phyloP scores from a whole-genome alignment of 305 asterid genomes.

The Ilex paraguariensis region DNA sequence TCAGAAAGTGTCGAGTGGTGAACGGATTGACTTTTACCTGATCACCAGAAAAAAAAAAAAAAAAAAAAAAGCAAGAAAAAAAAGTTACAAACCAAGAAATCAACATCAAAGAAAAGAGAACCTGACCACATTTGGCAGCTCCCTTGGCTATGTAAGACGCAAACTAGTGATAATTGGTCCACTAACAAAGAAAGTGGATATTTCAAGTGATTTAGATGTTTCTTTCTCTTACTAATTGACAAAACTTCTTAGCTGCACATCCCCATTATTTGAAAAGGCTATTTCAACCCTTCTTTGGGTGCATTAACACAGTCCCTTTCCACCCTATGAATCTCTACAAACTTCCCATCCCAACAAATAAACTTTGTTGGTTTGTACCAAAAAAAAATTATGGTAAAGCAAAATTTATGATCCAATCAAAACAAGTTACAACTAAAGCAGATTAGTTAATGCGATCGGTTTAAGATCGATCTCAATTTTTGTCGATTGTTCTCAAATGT shows the following conservation, averaged over 20 bases:
- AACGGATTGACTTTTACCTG: no score
- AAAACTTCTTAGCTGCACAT: conserved; percentile 10
- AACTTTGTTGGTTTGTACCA: conserved; percentile 27
- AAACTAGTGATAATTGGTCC: conserved; percentile 21
- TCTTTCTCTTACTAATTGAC: conserved; percentile 18
- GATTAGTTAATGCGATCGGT: no score
- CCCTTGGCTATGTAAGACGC: conserved; percentile 6
- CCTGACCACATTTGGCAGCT: conserved; percentile 25
- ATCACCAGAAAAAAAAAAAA: no score
- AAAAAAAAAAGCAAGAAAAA: no score
- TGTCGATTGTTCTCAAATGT: no score
- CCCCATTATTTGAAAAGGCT: conserved; percentile 7
- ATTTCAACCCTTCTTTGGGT: conserved; percentile 21
- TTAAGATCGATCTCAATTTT: no score
- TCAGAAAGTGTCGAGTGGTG: no score
- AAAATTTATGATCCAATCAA: no score
- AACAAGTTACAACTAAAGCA: no score
- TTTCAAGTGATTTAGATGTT: conserved; percentile 19
- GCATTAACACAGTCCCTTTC: conserved; percentile 7
- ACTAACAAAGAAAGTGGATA: conserved; percentile 17
- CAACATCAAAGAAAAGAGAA: conserved; percentile 31
- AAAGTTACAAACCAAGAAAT: no score
- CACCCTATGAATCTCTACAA: conserved; percentile 7
- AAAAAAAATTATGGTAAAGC: conserved; percentile 18
- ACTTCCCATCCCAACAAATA: conserved; percentile 16